Evolutionary conservation across 1,139 yeast genomes (phyloP).

Genomic region (Taiozyma sp.): DNA sequence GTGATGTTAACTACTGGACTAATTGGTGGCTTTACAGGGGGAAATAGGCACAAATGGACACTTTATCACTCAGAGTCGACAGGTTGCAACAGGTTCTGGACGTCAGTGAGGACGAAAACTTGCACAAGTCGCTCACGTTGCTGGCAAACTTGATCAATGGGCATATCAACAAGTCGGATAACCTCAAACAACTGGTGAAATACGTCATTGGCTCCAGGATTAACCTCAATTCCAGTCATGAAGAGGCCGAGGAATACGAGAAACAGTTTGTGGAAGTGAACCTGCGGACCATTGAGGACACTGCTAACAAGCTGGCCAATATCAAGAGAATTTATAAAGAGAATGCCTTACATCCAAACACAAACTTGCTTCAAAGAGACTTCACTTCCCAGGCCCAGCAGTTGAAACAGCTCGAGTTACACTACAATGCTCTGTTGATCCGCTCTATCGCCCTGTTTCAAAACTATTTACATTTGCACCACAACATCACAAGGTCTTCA

Average conservation of each 20-base stretch:
- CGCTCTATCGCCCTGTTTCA: conserved; percentile 19
- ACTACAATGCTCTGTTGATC: conserved; percentile 18
- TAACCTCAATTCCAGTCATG: neutral
- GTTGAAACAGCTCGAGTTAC: conserved; percentile 10
- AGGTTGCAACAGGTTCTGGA: neutral
- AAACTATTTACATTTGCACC: conserved; percentile 15
- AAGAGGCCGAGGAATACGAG: neutral
- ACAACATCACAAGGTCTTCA: conserved; percentile 8
- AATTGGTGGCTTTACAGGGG: neutral
- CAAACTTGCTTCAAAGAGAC: neutral
- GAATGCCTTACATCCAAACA: neutral
- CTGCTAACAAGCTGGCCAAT: neutral
- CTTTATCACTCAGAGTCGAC: neutral
- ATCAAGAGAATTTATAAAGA: neutral
- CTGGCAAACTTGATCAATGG: conserved; percentile 6
- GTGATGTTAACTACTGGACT: too few relatives aligned
- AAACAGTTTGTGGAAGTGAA: neutral
- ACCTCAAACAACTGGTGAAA: conserved; percentile 7
- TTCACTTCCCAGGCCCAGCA: neutral
- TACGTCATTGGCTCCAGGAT: neutral
- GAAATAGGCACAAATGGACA: neutral
- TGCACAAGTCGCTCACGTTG: neutral
- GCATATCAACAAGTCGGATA: conserved; percentile 4
- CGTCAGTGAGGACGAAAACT: neutral
- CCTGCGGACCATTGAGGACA: neutral